Evolutionary conservation across 116 monocot species (phyloP).

Genomic region (Posidonia oceanica): DNA sequence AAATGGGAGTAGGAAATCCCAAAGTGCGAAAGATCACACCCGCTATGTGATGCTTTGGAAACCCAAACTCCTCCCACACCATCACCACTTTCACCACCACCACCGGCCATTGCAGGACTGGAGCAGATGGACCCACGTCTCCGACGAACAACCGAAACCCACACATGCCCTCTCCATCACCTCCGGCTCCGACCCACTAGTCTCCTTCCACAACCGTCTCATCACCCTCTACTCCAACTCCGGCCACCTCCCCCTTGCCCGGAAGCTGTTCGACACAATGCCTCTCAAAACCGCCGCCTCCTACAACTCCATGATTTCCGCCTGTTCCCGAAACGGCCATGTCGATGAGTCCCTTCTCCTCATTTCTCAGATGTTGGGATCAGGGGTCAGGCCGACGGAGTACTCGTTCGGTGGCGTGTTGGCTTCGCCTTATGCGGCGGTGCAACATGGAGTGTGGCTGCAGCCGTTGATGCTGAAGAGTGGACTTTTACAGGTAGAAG

Average conservation of each 20-base stretch:
- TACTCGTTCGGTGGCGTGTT: slow-evolving; percentile 53
- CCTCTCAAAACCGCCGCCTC: slow-evolving; percentile 16
- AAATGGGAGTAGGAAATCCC: too few species aligned
- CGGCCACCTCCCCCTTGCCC: slow-evolving; percentile 12
- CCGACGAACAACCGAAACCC: background rate
- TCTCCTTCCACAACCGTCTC: slow-evolving; percentile 13
- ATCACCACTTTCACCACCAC: too few species aligned
- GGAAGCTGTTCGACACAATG: slow-evolving; percentile 43
- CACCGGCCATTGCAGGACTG: too few species aligned
- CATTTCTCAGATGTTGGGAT: slow-evolving; percentile 24
- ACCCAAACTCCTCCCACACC: too few species aligned
- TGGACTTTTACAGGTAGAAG: slow-evolving; percentile 32
- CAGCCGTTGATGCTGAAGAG: slow-evolving; percentile 45
- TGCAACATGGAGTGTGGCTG: slow-evolving; percentile 15
- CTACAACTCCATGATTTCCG: slow-evolving; percentile 47
- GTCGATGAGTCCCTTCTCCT: slow-evolving; percentile 13
- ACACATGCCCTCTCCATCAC: slow-evolving; percentile 11
- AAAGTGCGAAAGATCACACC: too few species aligned
- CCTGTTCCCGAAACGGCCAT: slow-evolving; percentile 10
- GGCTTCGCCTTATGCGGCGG: slow-evolving; percentile 14
- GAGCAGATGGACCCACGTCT: too few species aligned
- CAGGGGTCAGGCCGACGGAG: slow-evolving; percentile 24
- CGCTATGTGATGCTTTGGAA: too few species aligned
- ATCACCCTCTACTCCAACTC: slow-evolving; percentile 9
- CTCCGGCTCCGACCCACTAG: background rate